These are phyloP conservation scores for Cyberlindnera xylosilytica DNA, from an alignment of 805 yeast species.

Conservation along the genomic window DNA sequence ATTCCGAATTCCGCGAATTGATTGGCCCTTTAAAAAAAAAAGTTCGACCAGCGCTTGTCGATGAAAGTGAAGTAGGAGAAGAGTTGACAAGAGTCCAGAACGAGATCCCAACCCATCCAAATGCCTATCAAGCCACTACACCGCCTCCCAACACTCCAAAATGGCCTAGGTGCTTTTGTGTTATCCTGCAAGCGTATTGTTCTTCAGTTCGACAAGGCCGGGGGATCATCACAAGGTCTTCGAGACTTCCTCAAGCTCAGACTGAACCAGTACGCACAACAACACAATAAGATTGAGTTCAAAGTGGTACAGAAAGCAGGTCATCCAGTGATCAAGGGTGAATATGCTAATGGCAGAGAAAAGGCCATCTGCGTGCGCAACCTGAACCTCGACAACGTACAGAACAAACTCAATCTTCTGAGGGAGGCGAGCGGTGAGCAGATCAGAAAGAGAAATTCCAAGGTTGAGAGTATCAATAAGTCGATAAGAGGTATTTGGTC, in stretches of 20 bases:
- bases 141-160: conserved; percentile 59
- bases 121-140: conserved; percentile 62
- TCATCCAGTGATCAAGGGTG: conserved; percentile 73
- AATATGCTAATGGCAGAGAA: conserved; percentile 43
- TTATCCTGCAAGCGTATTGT: conserved; percentile 65
- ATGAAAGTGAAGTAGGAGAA: neutral
- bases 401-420: conserved; percentile 59
- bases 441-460: conserved; percentile 60
- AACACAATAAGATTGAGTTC: conserved; percentile 68
- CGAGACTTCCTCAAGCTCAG: conserved; percentile 59
- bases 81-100: neutral
- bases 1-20: too few species aligned
- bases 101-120: neutral
- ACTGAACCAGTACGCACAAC: conserved; percentile 51
- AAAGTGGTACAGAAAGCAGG: conserved; percentile 69
- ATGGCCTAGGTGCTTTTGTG: conserved; percentile 74
- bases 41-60: too few species aligned
- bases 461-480: conserved; percentile 75
- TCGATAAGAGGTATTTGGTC: conserved; percentile 98
- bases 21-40: too few species aligned
- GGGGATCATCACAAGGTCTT: conserved; percentile 89
- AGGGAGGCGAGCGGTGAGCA: conserved; percentile 67
- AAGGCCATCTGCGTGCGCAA: conserved; percentile 78
- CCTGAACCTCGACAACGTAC: conserved; percentile 56
- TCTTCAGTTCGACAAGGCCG: conserved; percentile 89